phyloP scores from a whole-genome alignment of 108 stramenopile genomes.

The Pseudonitzschia pungens region DNA sequence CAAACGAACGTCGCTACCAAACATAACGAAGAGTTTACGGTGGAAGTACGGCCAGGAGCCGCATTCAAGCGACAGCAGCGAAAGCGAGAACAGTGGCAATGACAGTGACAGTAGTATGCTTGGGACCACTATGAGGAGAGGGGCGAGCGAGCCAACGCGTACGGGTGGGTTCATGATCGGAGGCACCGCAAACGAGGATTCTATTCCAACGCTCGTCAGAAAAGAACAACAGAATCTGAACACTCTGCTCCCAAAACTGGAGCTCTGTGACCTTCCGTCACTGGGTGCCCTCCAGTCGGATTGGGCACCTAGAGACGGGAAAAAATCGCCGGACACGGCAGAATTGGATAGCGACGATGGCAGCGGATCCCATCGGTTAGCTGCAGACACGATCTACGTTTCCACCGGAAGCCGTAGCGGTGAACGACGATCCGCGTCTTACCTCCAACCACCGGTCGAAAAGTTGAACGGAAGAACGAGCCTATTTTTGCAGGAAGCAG shows the following conservation, averaged over 20 bases:
- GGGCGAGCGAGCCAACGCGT: background rate
- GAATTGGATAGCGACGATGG: too few relatives aligned
- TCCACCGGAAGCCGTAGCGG: background rate
- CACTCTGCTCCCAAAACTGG: background rate
- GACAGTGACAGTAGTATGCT: background rate
- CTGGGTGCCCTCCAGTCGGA: background rate
- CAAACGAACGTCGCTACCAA: background rate
- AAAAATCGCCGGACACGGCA: too few relatives aligned
- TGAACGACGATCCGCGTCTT: background rate
- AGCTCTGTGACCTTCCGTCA: background rate
- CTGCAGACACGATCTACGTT: too few relatives aligned
- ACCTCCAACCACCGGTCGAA: background rate
- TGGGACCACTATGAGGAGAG: background rate
- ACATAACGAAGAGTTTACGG: background rate
- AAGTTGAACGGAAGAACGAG: constrained; percentile 6
- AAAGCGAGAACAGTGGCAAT: background rate
- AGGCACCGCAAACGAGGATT: background rate
- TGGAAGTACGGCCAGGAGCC: background rate
- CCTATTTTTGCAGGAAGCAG: constrained; percentile 69
- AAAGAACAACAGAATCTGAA: background rate
- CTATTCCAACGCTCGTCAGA: background rate
- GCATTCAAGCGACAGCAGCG: too few relatives aligned
- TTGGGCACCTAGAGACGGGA: too few relatives aligned
- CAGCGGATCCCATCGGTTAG: too few relatives aligned
- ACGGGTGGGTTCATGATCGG: background rate